phyloP scores from a whole-genome alignment of 768 basidiomycete species.

The Hortiboletus campestris region DNA sequence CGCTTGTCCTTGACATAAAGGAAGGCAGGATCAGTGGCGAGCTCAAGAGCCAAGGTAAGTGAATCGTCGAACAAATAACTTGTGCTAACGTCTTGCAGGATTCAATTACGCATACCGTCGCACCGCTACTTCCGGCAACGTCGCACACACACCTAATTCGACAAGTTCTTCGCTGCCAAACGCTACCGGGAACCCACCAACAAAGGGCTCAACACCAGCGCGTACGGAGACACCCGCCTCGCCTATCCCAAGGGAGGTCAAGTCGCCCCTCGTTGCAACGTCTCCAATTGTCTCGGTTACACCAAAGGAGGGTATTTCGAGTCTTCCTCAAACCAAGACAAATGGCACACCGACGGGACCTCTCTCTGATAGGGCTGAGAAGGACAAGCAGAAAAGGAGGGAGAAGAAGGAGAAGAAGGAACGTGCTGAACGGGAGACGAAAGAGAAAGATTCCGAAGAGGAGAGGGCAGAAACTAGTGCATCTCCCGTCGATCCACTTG shows the following conservation, averaged over 20 bases:
- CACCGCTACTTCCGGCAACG: constrained; percentile 52
- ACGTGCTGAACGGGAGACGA: constrained; percentile 42
- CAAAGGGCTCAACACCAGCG: constrained; percentile 33
- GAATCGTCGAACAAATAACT: not conserved
- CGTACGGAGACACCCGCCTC: constrained; percentile 38
- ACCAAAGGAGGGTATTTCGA: constrained; percentile 37
- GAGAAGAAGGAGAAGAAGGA: constrained; percentile 64
- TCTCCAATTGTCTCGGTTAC: constrained; percentile 33
- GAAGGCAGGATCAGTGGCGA: constrained; percentile 93
- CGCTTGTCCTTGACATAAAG: constrained; percentile 82
- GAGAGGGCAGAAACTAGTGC: constrained; percentile 32
- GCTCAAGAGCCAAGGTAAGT: constrained; percentile 84
- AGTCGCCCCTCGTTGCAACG: constrained; percentile 33
- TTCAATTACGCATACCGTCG: constrained; percentile 96
- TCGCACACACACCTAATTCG: constrained; percentile 58
- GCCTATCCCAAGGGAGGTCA: constrained; percentile 32
- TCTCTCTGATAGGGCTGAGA: constrained; percentile 50
- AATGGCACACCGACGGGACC: constrained; percentile 32
- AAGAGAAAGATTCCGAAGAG: constrained; percentile 37
- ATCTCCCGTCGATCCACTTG: constrained; percentile 24
- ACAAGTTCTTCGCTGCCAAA: constrained; percentile 49
- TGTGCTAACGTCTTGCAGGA: constrained; percentile 44
- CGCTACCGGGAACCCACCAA: constrained; percentile 34
- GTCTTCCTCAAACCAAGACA: constrained; percentile 31
- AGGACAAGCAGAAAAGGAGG: constrained; percentile 57